Base-by-base conservation (phyloP, 768 basidiomycete species). In the Hysterangium stoloniferum region DNA sequence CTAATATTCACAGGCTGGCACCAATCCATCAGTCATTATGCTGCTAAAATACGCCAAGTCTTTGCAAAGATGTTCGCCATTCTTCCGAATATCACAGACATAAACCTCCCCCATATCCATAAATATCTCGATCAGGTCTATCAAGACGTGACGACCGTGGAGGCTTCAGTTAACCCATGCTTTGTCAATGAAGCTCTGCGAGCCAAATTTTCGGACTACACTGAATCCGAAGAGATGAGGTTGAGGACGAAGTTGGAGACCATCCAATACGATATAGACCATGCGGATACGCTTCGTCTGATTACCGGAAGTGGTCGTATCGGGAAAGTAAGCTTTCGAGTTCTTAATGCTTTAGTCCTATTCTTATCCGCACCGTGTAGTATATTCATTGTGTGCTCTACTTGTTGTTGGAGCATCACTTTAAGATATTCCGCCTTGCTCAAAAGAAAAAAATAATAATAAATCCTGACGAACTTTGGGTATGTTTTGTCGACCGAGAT, bases 231-330 rank as follows among this genome's bases (percentile, higher is more conserved):
- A 25, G 65, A 67, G 37, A 35, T 43, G 13, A 57, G 65, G 2
- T 45, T 67, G 6, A 34, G 40, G 12, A 35, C 46, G 8, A 64
- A 60, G 22, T 33, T 67, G 41, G 54, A 57, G 27, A 55, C 53
- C 12, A 54, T 65, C 9, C 53, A 54, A 13, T 66, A 61, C 33
- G 40, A 56, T 29, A 63, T 67, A n/a, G 64, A 67, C 36, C 61
- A 57, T 2, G 17, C 43, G 0, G 66, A 66, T 27, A 65, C 65
- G 1, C 53, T 67, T 9, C 36, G 49, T 5, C 57, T 66, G 4
- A 57, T 67, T 0, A 50, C 58, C 6, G 66, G 65, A 1, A 35
- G 56, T 3, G 61, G 59, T 4, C 56, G 62, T 4, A 51, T 63
- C 4, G 66, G 65, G 48, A 62, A 59, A 58, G 66, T 65, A 32